Conservation (phyloP, 139 green algal genomes). For the Volvox africanus region DNA sequence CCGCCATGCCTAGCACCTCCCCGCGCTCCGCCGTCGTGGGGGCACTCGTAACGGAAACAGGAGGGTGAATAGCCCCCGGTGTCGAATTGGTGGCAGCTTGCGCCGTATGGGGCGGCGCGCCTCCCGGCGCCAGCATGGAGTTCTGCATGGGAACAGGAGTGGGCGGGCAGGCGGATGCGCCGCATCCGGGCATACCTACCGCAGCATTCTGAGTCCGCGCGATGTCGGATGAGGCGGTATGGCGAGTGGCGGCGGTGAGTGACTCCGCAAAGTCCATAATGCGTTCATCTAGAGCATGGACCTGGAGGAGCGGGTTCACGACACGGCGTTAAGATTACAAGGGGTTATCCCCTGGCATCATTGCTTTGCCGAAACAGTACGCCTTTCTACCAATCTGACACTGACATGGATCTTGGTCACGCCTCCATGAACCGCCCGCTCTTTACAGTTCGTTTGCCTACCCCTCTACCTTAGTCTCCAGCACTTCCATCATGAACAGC, state of each 20-base stretch:
- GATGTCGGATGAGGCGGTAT: not conserved
- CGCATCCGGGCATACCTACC: not conserved
- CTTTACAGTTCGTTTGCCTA: not conserved
- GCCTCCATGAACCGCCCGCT: too few relatives aligned
- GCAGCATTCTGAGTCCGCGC: not conserved
- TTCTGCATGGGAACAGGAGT: not conserved
- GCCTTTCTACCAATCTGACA: too few relatives aligned
- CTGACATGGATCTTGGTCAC: too few relatives aligned
- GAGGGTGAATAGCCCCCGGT: not conserved
- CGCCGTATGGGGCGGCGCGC: not conserved
- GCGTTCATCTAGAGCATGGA: slow-evolving; percentile 53
- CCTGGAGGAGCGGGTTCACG: not conserved
- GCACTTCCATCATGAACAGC: slow-evolving; percentile 59
- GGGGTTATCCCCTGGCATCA: too few relatives aligned
- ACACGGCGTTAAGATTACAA: too few relatives aligned
- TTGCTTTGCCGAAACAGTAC: too few relatives aligned
- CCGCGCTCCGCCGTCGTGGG: not conserved
- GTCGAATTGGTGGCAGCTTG: not conserved
- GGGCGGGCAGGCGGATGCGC: not conserved
- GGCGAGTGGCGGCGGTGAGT: slow-evolving; percentile 7
- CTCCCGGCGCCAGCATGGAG: not conserved
- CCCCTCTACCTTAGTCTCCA: slow-evolving; percentile 53
- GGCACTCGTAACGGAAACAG: too few relatives aligned
- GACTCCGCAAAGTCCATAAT: slow-evolving; percentile 52
- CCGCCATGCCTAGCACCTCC: not conserved